phyloP scores from a whole-genome alignment of 768 basidiomycete genomes.

The Amyloporia xantha region DNA sequence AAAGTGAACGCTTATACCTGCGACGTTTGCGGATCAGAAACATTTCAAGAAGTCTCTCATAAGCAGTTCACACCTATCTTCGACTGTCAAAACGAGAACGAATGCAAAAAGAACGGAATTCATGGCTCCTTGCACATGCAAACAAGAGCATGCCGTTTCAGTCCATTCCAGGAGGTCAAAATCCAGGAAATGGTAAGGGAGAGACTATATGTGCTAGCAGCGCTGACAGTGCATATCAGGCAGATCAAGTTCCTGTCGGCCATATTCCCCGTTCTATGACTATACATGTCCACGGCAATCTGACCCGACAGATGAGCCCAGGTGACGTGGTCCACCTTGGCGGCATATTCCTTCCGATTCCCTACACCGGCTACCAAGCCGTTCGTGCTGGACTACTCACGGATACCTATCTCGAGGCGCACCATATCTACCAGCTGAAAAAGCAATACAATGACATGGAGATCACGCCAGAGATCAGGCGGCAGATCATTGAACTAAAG shows the following conservation, averaged over 20 bases:
- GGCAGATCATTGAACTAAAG: slow-evolving; percentile 59
- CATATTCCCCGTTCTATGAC: slow-evolving; percentile 99
- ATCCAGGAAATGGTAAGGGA: slow-evolving; percentile 92
- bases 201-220: neutral
- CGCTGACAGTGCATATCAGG: slow-evolving; percentile 29
- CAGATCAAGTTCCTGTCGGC: slow-evolving; percentile 98
- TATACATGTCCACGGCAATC: slow-evolving; percentile 83
- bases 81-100: slow-evolving; percentile 81
- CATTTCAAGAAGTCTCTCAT: slow-evolving; percentile 93
- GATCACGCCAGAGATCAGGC: slow-evolving; percentile 76
- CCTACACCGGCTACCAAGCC: slow-evolving; percentile 96
- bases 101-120: slow-evolving; percentile 81
- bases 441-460: slow-evolving; percentile 97
- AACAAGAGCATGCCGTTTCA: slow-evolving; percentile 93
- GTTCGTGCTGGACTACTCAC: slow-evolving; percentile 94
- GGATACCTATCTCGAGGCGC: slow-evolving; percentile 92
- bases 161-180: slow-evolving; percentile 97
- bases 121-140: slow-evolving; percentile 97
- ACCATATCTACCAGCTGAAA: slow-evolving; percentile 89
- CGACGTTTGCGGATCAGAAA: slow-evolving; percentile 96
- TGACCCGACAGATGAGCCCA: slow-evolving; percentile 88
- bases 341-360: slow-evolving; percentile 96
- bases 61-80: slow-evolving; percentile 86
- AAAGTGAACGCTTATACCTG: slow-evolving; percentile 98
- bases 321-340: slow-evolving; percentile 94